Base-by-base conservation (phyloP, 495 filamentous ascomycete species). In the Chaetomidium leptoderma region DNA sequence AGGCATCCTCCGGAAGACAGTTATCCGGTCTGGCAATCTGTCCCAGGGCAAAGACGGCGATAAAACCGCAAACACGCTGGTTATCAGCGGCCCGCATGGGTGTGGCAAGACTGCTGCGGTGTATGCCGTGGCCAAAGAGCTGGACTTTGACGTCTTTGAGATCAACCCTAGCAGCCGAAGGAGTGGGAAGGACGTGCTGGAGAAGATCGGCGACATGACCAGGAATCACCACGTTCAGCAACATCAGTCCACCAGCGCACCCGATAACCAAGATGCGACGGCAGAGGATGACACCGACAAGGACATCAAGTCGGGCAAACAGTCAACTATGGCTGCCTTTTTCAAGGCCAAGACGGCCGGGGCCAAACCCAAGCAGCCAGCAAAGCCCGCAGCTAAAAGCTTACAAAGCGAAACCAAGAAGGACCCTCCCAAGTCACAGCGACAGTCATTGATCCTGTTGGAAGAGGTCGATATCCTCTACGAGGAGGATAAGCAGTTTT, bases 381-480 rank as follows among this genome's bases (percentile, higher is more conserved):
- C 55, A n/a, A 61, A 62, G 16, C 9, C 48, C n/a, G 13, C 50
- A 4, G 32, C 39, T 11, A 43, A 55, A 23, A 69, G 56, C 44
- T 10, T 50, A 24, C 44, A 55, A 23, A 58, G 59, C 23, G 72
- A 73, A 24, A 61, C 54, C 32, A 75, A 76, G 43, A 73, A 67
- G 19, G 81, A 83, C 39, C 49, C 70, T 0, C 42, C 72, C 26
- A 80, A 83, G 55, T 74, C 74, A 40, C 91, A 97, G 67, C 92
- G 93, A 63, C 93, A 99, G 67, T 99, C 92, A 2, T 70, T 99
- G 14, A 95, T 99, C 57, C 79, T 99, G 4, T 75, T 99, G 0
- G 95, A 99, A 71, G 95, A 99, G 73, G 92, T 87, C 0, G 95
- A 99, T 65, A 72, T 97, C 19, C 79, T 97, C 6, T 99, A 90